Evolutionary conservation across 1,284 basidiomycete species (phyloP), one percentile per base, ranked within the genome.

Genomic region (Trametes versicolor): DNA sequence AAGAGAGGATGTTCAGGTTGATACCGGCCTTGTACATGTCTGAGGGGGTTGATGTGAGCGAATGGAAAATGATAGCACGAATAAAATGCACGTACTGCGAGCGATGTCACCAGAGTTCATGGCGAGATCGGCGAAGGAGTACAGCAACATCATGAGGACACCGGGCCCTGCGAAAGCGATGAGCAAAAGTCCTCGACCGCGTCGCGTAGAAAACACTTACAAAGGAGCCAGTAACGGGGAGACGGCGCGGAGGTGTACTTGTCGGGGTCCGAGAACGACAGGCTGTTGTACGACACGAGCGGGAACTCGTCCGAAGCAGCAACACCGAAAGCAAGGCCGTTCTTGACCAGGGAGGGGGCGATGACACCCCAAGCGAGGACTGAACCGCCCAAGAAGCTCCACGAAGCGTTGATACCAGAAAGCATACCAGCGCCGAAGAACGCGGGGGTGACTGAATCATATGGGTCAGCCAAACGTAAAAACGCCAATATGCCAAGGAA

Each of bases 391-490:
- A 87, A 80, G 80, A 90, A 91, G 71, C 87, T 87, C 80, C 83
- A 87, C 50, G 84, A 87, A 4, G 88, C 85, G 68, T 90, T 91
- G 71, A 89, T 76, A 58, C 88, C 89, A 63, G 83, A 85, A 57
- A 91, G 81, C 84, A 89, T 87, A 56, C 90, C 90, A 60, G 85
- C 87, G 65, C 88, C 89, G 65, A 87, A 82, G 80, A 91, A 92
- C 15, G 89, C 90, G 36, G 88, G 88, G 0, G 87, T 90, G 69
- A 86, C 82, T 82, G 72, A 8, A 15, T n/a, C 13, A 27, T 15
- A 45, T 15, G 15, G 45, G 64, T 61, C 69, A 70, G 71, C 41
- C 25, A 60, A 48, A 60, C 47, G 56, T 8, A n/a, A n/a, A n/a
- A n/a, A 63, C 43, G 48, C 19, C 21, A n/a, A 43, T 25, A 50